Evolutionary conservation across 2,329 filamentous ascomycete species (phyloP).

Genomic region (Colletotrichum sp.): DNA sequence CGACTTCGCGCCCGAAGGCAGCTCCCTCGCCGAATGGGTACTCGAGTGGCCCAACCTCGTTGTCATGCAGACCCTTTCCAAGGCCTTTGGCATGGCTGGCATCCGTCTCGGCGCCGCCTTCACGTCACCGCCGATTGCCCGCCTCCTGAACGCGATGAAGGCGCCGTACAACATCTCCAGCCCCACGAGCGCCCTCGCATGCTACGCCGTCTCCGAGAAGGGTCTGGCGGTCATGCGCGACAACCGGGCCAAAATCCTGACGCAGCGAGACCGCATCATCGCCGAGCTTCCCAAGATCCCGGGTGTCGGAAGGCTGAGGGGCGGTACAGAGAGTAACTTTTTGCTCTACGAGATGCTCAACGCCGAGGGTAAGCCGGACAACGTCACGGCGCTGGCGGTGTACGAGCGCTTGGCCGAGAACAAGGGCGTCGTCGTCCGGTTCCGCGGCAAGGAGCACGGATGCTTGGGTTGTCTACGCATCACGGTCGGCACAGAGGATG

Average conservation of each 20-base stretch:
- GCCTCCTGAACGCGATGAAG: constrained; percentile 88
- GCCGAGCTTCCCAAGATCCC: constrained; percentile 74
- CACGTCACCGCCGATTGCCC: constrained; percentile 74
- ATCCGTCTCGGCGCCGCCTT: constrained; percentile 91
- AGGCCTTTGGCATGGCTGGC: constrained; percentile 94
- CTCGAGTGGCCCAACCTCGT: constrained; percentile 93
- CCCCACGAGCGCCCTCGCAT: constrained; percentile 83
- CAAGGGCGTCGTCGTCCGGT: constrained; percentile 89
- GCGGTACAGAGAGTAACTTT: constrained; percentile 86
- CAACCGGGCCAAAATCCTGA: constrained; percentile 73
- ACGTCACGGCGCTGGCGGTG: constrained; percentile 75
- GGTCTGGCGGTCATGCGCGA: constrained; percentile 76
- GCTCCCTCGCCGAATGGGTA: constrained; percentile 90
- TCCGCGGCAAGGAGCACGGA: constrained; percentile 89
- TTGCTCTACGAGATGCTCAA: constrained; percentile 88
- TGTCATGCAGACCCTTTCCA: constrained; percentile 98
- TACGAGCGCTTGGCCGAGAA: constrained; percentile 87
- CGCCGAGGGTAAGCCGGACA: constrained; percentile 75
- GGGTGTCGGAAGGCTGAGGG: constrained; percentile 81
- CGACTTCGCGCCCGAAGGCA: constrained; percentile 80
- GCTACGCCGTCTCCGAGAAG: constrained; percentile 68
- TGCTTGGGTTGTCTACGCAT: constrained; percentile 89
- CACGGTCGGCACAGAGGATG: constrained; percentile 87
- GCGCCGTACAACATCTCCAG: constrained; percentile 95
- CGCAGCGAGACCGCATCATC: constrained; percentile 79